Conservation (phyloP, 768 basidiomycete species). For the Lactarius deliciosus region DNA sequence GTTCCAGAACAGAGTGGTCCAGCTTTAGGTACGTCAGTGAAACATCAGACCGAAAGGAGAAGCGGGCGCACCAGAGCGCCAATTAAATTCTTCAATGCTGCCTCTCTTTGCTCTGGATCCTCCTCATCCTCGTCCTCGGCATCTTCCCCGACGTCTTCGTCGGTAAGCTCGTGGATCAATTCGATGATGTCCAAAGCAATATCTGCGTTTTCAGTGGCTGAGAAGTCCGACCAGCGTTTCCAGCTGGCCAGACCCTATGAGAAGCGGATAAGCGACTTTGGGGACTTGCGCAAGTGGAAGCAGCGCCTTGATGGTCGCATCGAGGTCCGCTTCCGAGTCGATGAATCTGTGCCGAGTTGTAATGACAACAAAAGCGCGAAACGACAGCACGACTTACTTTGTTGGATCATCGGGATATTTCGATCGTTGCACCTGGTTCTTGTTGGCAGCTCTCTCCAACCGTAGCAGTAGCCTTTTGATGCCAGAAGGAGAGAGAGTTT, state of each 20-base stretch:
- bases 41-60: background rate
- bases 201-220: constrained; percentile 93
- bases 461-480: constrained; percentile 72
- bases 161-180: constrained; percentile 89
- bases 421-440: constrained; percentile 96
- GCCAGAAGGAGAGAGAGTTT: constrained; percentile 64
- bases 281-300: constrained; percentile 89
- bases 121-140: constrained; percentile 63
- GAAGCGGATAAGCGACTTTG: constrained; percentile 81
- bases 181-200: constrained; percentile 96
- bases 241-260: constrained; percentile 74
- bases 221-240: constrained; percentile 77
- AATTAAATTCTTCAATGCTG: constrained; percentile 71
- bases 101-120: constrained; percentile 57
- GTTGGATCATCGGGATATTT: constrained; percentile 91
- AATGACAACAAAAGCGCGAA: constrained; percentile 16
- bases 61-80: constrained; percentile 63
- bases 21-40: constrained; percentile 48
- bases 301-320: constrained; percentile 79
- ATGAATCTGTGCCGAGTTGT: constrained; percentile 71
- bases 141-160: constrained; percentile 90
- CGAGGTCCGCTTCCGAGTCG: constrained; percentile 96
- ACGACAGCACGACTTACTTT: constrained; percentile 52
- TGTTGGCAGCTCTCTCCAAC: constrained; percentile 87
- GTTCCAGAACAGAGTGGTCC: constrained; percentile 78